Base-by-base conservation (phyloP, 768 basidiomycete species). In the Trametes cubensis region DNA sequence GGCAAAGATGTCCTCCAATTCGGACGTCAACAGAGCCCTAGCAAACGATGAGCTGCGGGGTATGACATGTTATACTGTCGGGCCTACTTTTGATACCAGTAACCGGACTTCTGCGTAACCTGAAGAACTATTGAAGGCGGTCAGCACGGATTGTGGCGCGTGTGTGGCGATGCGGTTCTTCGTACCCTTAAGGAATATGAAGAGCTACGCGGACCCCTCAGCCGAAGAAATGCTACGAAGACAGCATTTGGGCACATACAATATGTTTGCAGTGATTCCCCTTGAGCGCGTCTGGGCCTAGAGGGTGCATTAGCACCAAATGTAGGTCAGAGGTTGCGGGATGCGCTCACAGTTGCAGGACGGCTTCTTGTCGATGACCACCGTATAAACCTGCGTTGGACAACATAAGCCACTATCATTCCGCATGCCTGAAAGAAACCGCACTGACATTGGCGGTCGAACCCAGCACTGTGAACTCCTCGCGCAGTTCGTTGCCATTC, bases 201-300 rank as follows among this genome's bases (percentile, higher is more conserved):
- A 90, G 10, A 92, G 75, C 86, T 88, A 58, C 28, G 55, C 11
- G 39, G 26, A 42, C 17, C 23, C 5, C 39, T 52, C 39, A 64
- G 64, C 50, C 8, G 7, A 13, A 49, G 54, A n/a, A 30, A 46
- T 30, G 10, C 13, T 18, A 20, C 38, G 25, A 58, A 48, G 18
- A 56, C 49, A 54, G 38, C 15, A 39, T 26, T 40, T 11, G 2
- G 26, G 20, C 14, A 77, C 86, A 64, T 63, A 90, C 86, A 45
- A 90, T 89, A 63, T 92, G 90, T 74, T 92, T 92, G 81, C 90
- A 93, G 58, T 90, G 89, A 69, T 92, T 89, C 8, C 90, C 89
- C 75, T 88, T 90, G 48, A 65, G 21, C 8, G 83, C 80, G 67
- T 95, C 93, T 0, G 93, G 93, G 71, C 92, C 86, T 88, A 45